phyloP scores from a whole-genome alignment of 1,284 basidiomycete genomes.

The Phellinidium pouzarii region DNA sequence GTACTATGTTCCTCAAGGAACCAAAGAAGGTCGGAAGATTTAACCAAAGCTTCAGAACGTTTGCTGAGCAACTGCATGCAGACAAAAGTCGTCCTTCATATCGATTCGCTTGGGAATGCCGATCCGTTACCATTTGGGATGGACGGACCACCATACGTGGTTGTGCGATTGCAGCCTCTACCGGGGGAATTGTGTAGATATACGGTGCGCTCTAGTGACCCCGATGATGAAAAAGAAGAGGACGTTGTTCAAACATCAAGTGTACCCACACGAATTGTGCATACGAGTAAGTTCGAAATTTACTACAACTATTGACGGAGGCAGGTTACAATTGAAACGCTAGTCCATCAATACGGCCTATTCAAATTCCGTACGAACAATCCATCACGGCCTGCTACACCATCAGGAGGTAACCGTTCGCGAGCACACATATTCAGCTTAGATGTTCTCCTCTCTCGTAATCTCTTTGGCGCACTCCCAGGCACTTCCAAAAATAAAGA shows the following conservation, averaged over 20 bases:
- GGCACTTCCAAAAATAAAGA: constrained; percentile 44
- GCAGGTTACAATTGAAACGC: constrained; percentile 16
- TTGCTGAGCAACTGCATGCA: constrained; percentile 27
- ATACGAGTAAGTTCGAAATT: constrained; percentile 56
- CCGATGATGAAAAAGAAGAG: constrained; percentile 65
- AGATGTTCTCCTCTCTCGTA: constrained; percentile 79
- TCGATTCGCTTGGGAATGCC: constrained; percentile 67
- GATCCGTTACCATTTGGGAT: constrained; percentile 72
- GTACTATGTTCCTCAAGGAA: constrained; percentile 68
- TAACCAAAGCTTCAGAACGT: constrained; percentile 1
- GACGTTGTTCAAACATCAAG: constrained; percentile 78
- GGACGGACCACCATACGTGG: constrained; percentile 59
- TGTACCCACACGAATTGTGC: constrained; percentile 64
- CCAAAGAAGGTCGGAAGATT: constrained; percentile 56
- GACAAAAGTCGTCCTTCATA: constrained; percentile 84
- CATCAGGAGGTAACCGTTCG: constrained; percentile 59
- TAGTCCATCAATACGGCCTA: constrained; percentile 81
- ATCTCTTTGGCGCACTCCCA: constrained; percentile 60
- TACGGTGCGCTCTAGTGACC: constrained; percentile 65
- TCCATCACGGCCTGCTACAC: constrained; percentile 74
- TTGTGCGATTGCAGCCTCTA: constrained; percentile 73
- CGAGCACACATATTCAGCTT: constrained; percentile 78
- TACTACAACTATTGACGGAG: not conserved
- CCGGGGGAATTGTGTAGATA: constrained; percentile 76
- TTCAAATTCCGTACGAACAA: constrained; percentile 77